These are phyloP conservation scores for Quercus phellos DNA, from an alignment of 331 rosid species.

Conservation along the genomic window DNA sequence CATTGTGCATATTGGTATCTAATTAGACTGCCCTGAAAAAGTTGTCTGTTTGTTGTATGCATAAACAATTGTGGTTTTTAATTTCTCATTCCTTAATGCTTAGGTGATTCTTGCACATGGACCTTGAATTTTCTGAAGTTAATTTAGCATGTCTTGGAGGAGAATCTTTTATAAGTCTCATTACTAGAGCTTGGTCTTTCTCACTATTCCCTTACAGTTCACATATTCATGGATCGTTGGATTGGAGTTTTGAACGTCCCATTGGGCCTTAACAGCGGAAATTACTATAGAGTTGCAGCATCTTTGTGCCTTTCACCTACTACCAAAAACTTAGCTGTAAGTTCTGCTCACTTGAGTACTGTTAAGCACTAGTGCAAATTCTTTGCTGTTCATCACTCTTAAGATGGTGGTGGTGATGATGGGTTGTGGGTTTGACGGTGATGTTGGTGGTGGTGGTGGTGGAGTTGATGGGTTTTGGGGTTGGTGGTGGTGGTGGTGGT, in stretches of 20 bases:
- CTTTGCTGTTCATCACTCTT: background rate
- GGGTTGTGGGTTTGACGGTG: no score
- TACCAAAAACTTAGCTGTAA: slow-evolving; percentile 45
- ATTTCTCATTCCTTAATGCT: background rate
- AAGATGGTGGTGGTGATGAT: no score
- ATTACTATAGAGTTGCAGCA: slow-evolving; percentile 61
- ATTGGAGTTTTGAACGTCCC: slow-evolving; percentile 75
- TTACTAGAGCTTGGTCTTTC: background rate
- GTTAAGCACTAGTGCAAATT: background rate
- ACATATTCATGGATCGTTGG: slow-evolving; percentile 64
- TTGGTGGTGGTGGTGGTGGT: no score
- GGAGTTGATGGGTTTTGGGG: no score
- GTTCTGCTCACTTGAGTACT: slow-evolving; percentile 20
- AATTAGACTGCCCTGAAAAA: background rate
- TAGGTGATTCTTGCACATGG: background rate
- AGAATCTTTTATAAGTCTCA: background rate
- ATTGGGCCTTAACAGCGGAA: slow-evolving; percentile 30
- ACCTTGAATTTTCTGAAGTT: background rate
- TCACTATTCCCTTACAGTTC: background rate
- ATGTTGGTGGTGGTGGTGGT: no score
- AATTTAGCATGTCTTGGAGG: background rate
- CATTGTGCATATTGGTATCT: background rate
- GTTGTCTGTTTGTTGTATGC: background rate
- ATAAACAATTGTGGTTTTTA: background rate
- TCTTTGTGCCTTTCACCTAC: slow-evolving; percentile 66